A percentile compares a stretch with the other conserved stretches of the same genome.
Evolutionary conservation across 805 yeast genomes (phyloP).

Genomic region (Zygosaccharomyces bailii): DNA sequence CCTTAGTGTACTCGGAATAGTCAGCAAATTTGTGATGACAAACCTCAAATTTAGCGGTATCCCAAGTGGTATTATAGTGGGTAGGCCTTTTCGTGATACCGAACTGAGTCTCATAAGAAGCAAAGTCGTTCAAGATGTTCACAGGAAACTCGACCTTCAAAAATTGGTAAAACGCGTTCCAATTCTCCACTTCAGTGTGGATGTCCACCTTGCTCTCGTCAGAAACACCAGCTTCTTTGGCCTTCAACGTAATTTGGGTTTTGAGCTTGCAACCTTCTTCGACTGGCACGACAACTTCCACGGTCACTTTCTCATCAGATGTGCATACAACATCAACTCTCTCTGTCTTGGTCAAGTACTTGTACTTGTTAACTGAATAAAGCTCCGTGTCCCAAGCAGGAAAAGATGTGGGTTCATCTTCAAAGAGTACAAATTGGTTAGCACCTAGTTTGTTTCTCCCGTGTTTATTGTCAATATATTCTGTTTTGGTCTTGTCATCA

Average conservation of each 20-base stretch:
- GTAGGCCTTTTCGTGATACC: conserved; percentile 92
- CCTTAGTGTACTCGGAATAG: conserved; percentile 79
- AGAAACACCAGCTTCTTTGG: conserved; percentile 39
- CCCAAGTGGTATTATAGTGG: conserved; percentile 94
- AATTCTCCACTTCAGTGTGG: conserved; percentile 57
- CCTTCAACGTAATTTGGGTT: conserved; percentile 64
- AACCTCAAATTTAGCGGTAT: conserved; percentile 92
- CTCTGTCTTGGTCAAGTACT: conserved; percentile 41
- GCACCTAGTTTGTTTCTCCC: conserved; percentile 63
- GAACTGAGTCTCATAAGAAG: conserved; percentile 90
- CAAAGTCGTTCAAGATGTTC: conserved; percentile 67
- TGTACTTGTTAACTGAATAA: conserved; percentile 72
- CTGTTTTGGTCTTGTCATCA: conserved; percentile 58
- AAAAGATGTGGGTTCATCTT: conserved; percentile 86
- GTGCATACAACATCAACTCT: conserved; percentile 38
- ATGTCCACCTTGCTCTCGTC: conserved; percentile 47
- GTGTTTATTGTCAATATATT: conserved; percentile 57
- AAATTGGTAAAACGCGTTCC: conserved; percentile 87
- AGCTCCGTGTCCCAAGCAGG: conserved; percentile 99
- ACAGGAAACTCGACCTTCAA: conserved; percentile 95
- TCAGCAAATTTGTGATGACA: conserved; percentile 94
- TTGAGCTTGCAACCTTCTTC: conserved; percentile 55
- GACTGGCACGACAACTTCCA: conserved; percentile 59
- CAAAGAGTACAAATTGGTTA: conserved; percentile 75
- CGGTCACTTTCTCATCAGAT: conserved; percentile 55